Evolutionary conservation across 768 basidiomycete species (phyloP).

Genomic region (Suillus fuscotomentosus): DNA sequence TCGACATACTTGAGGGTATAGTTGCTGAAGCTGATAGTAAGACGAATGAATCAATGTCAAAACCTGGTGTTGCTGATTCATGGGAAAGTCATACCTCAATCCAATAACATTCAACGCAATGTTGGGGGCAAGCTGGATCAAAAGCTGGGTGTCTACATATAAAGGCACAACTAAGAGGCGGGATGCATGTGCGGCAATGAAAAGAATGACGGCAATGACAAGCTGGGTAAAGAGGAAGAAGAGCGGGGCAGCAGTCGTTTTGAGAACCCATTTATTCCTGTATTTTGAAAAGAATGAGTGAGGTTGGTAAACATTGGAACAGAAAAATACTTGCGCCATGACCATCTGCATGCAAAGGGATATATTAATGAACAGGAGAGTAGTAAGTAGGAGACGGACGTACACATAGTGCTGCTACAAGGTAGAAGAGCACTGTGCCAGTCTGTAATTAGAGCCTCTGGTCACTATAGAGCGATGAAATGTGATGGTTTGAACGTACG

Average conservation of each 20-base stretch:
- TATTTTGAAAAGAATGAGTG: neutral
- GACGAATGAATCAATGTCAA: neutral
- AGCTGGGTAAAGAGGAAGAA: constrained; percentile 88
- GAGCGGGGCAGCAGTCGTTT: constrained; percentile 67
- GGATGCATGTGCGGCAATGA: constrained; percentile 58
- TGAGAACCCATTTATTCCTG: constrained; percentile 92
- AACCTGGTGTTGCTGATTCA: neutral
- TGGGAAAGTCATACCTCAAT: constrained; percentile 55
- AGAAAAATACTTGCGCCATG: constrained; percentile 58
- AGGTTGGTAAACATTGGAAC: constrained; percentile 20
- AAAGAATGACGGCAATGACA: constrained; percentile 73
- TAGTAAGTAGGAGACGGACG: constrained; percentile 30
- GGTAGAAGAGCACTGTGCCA: constrained; percentile 80
- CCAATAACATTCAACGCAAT: constrained; percentile 78
- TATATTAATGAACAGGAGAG: constrained; percentile 5
- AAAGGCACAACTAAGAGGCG: constrained; percentile 69
- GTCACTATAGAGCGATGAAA: constrained; percentile 7
- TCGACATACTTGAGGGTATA: constrained; percentile 93
- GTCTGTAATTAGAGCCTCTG: constrained; percentile 37
- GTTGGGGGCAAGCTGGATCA: constrained; percentile 75
- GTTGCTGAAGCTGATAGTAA: constrained; percentile 70
- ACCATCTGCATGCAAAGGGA: constrained; percentile 62
- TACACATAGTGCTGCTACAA: constrained; percentile 85
- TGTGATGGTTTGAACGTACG: constrained; percentile 19
- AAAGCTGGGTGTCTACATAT: constrained; percentile 58